Evolutionary conservation across 1,284 basidiomycete genomes (phyloP).

Genomic region (Coniophora puteana): DNA sequence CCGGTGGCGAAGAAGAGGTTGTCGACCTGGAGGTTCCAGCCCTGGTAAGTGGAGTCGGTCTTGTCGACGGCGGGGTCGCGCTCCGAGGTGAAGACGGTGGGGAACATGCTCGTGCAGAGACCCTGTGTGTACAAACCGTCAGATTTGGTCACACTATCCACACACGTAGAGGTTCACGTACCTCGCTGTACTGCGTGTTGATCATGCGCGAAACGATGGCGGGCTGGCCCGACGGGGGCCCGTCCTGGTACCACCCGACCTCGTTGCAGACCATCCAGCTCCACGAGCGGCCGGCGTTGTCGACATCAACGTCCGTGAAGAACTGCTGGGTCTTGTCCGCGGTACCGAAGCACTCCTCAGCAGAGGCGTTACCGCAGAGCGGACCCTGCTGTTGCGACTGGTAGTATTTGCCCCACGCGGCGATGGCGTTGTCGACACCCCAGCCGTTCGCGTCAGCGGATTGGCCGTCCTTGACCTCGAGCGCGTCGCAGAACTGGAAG

Average conservation of each 20-base stretch:
- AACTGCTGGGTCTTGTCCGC: conserved; percentile 34
- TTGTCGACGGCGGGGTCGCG: conserved; percentile 34
- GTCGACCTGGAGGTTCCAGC: conserved; percentile 57
- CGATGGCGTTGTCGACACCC: conserved; percentile 59
- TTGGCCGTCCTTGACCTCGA: conserved; percentile 64
- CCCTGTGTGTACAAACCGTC: conserved; percentile 33
- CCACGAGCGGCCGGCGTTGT: conserved; percentile 43
- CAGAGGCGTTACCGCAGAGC: conserved; percentile 36
- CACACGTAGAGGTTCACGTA: conserved; percentile 21
- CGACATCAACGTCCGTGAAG: conserved; percentile 38
- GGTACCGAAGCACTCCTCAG: conserved; percentile 44
- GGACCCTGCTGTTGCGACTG: conserved; percentile 27
- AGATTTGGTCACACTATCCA: not conserved
- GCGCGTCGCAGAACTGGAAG: conserved; percentile 69
- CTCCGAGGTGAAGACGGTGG: conserved; percentile 44
- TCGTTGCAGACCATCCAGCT: conserved; percentile 59
- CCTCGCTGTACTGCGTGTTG: conserved; percentile 55
- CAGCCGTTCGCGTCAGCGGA: conserved; percentile 53
- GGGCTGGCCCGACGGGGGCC: conserved; percentile 49
- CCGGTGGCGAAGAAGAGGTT: conserved; percentile 72
- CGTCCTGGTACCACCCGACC: conserved; percentile 61
- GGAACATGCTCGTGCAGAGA: conserved; percentile 61
- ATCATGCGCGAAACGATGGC: conserved; percentile 57
- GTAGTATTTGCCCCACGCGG: conserved; percentile 57
- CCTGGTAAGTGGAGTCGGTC: conserved; percentile 51